Percentiles rank a stretch among this genome's conserved stretches.
Evolutionary conservation across 2,329 filamentous ascomycete species (phyloP).

Genomic region (Xylariomycetidae sp.): DNA sequence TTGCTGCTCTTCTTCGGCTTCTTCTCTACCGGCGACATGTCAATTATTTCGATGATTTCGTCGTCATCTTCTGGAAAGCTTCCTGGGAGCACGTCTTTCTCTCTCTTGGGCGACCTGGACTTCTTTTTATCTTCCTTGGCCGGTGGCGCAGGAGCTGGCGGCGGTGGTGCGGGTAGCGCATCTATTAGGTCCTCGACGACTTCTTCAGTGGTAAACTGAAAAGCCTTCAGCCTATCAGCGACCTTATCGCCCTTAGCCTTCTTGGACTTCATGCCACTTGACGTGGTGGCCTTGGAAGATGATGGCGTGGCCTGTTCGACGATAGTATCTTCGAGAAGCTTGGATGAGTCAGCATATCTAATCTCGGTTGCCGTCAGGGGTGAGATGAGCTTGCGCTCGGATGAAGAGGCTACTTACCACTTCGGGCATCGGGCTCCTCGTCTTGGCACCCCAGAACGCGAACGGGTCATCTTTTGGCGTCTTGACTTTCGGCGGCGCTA

Average conservation of each 20-base stretch:
- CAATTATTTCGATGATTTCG: slow-evolving; percentile 47
- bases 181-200: slow-evolving; percentile 29
- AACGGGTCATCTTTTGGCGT: slow-evolving; percentile 38
- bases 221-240: slow-evolving; percentile 52
- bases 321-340: slow-evolving; percentile 41
- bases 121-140: slow-evolving; percentile 38
- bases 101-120: slow-evolving; percentile 34
- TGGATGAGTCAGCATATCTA: slow-evolving; percentile 46
- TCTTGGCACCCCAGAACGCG: slow-evolving; percentile 52
- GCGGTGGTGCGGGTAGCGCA: slow-evolving; percentile 31
- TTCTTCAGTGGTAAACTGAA: slow-evolving; percentile 42
- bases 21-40: slow-evolving; percentile 40
- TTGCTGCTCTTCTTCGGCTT: slow-evolving; percentile 28
- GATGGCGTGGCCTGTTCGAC: slow-evolving; percentile 36
- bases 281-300: slow-evolving; percentile 30
- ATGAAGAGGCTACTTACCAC: slow-evolving; percentile 20
- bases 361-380: slow-evolving; percentile 35
- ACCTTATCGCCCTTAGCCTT: slow-evolving; percentile 46
- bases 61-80: slow-evolving; percentile 30
- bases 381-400: background rate
- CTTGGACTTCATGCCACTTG: slow-evolving; percentile 42
- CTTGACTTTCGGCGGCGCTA: slow-evolving; percentile 19
- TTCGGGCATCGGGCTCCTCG: slow-evolving; percentile 29
- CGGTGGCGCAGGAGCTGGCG: slow-evolving; percentile 30
- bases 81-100: slow-evolving; percentile 28